Evolutionary conservation across 1,139 yeast genomes (phyloP).

Genomic region (Pichia sp.): DNA sequence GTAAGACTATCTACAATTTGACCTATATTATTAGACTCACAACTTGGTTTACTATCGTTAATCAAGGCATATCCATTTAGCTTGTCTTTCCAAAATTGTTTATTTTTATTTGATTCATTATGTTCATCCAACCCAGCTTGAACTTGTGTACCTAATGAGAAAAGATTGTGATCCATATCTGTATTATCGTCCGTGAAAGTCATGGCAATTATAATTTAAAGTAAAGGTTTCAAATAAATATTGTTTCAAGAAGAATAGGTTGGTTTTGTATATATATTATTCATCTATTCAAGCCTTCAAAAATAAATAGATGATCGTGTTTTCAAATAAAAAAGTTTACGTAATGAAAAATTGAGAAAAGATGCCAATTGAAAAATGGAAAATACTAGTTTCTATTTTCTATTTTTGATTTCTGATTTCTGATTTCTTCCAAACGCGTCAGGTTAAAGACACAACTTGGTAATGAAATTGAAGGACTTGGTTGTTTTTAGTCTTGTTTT

Average conservation of each 20-base stretch:
- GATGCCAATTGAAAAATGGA: too few species aligned
- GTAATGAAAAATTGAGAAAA: neutral
- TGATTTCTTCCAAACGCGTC: neutral
- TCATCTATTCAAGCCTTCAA: too few species aligned
- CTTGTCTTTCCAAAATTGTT: constrained; percentile 16
- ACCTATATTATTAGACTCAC: too few species aligned
- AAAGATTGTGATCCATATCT: neutral
- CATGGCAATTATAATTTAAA: neutral
- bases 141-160: constrained; percentile 26
- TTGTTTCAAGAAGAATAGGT: too few species aligned
- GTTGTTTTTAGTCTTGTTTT: neutral
- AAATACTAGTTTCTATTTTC: too few species aligned
- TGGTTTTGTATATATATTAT: neutral
- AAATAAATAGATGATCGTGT: neutral
- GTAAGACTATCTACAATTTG: neutral
- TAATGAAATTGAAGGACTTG: neutral
- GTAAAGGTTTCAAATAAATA: too few species aligned
- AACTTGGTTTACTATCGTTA: neutral
- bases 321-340: neutral
- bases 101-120: neutral
- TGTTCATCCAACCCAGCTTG: constrained; percentile 23
- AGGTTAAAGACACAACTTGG: neutral
- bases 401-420: too few species aligned
- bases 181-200: neutral
- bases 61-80: constrained; percentile 8